Base-by-base conservation (phyloP, 352 stramenopile species). In the Saprolegnia diclina region DNA sequence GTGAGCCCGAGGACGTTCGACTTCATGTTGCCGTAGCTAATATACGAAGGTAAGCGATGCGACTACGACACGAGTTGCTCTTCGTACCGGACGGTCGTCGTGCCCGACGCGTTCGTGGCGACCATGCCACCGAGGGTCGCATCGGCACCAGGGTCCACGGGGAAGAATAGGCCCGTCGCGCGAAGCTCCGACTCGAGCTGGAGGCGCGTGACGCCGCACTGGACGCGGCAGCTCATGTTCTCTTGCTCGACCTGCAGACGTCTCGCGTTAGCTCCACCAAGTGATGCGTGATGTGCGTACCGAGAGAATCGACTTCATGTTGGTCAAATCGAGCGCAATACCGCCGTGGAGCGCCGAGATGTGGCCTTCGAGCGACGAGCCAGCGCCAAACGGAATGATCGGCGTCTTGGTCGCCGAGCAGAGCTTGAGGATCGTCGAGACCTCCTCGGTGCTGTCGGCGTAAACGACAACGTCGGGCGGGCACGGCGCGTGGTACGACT, bases 111-210 rank as follows among this genome's bases (percentile, higher is more conserved):
- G 54, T 95, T 94, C 35, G 88, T 96, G 7, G 89, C 81, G 56
- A 90, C 82, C 96, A 99, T 99, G n/a, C 96, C 96, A 24, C 96
- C 96, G 22, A 99, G 77, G 18, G 90, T 97, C 9, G 96, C 96
- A 69, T 98, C 97, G 5, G 97, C 95, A 52, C 96, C 96, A 0
- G 96, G 97, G 74, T 99, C 97, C n/a, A 99, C 91, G 6, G 96
- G 83, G 76, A 99, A 99, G 76, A 96, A 95, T 56, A 98, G 82
- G 9, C 93, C 94, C 21, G 88, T 95, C 14, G 85, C 83, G 9
- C 83, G 82, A 48, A 97, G 72, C 52, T 90, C 79, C 50, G 88
- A 79, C 73, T 98, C 98, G 14, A 98, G 77, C 70, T 94, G 81
- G 67, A 96, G 86, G 35, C 94, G 82, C 40, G 94, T 98, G n/a